Percentiles rank a stretch among this genome's conserved stretches.
phyloP scores from a whole-genome alignment of 1,284 basidiomycete species.

The Ceratobasidium sp. region DNA sequence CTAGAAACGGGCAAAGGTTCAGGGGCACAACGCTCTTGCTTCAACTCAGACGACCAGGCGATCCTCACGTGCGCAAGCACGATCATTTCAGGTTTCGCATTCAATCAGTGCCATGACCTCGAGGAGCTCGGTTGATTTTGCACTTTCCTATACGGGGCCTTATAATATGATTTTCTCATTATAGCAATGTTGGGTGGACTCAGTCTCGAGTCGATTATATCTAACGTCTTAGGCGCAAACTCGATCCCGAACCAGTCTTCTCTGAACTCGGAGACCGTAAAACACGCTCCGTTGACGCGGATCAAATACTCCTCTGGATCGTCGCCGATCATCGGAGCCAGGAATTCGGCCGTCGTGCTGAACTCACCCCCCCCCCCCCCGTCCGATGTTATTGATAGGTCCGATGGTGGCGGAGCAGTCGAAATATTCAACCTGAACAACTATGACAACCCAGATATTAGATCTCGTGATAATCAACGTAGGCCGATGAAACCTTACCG shows the following conservation, averaged over 20 bases:
- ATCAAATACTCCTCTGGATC: conserved; percentile 95
- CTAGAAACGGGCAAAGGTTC: no score
- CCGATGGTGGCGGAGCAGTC: conserved; percentile 70
- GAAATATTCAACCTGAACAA: conserved; percentile 66
- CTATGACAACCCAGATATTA: not conserved
- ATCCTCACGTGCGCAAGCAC: no score
- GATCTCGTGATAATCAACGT: not conserved
- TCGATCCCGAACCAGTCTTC: conserved; percentile 84
- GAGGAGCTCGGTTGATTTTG: no score
- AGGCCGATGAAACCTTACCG: conserved; percentile 45
- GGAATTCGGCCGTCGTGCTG: conserved; percentile 78
- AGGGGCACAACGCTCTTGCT: no score
- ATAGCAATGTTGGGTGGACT: no score
- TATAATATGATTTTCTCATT: no score
- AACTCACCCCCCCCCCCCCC: conserved; percentile 72
- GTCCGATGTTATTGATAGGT: conserved; percentile 53
- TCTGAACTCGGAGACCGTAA: conserved; percentile 89
- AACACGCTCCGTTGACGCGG: conserved; percentile 79
- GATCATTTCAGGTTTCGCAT: no score
- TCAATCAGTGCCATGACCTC: no score
- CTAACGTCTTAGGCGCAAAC: conserved; percentile 92
- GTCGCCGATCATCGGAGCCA: conserved; percentile 81
- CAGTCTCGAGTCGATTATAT: conserved; percentile 89
- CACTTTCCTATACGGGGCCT: no score
- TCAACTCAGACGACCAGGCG: no score